phyloP scores from a whole-genome alignment of 768 basidiomycete genomes.

The Podaxis sp. region DNA sequence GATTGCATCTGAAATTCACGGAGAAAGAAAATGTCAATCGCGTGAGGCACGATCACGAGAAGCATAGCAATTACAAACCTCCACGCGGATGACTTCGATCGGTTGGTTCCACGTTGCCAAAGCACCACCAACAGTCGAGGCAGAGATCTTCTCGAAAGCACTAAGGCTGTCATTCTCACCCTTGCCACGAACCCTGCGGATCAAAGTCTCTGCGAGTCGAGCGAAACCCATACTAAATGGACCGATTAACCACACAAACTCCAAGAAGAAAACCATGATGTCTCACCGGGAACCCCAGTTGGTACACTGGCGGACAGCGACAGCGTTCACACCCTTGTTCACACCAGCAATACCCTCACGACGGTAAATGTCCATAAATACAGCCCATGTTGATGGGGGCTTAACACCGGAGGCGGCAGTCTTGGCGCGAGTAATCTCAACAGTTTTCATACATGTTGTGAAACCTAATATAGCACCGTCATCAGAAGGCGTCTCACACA shows the following conservation, averaged over 20 bases:
- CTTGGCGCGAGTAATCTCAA: slow-evolving; percentile 95
- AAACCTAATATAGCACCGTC: slow-evolving; percentile 58
- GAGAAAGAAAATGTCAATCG: slow-evolving; percentile 2
- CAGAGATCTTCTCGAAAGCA: slow-evolving; percentile 82
- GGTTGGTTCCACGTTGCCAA: slow-evolving; percentile 99
- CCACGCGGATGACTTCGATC: slow-evolving; percentile 95
- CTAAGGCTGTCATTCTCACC: slow-evolving; percentile 71
- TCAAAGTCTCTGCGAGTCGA: slow-evolving; percentile 80
- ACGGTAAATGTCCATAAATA: slow-evolving; percentile 93
- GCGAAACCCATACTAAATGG: slow-evolving; percentile 88
- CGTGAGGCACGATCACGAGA: not conserved
- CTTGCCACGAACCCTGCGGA: slow-evolving; percentile 79
- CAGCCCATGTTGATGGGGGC: slow-evolving; percentile 89
- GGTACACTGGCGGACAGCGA: slow-evolving; percentile 88
- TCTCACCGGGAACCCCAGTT: slow-evolving; percentile 90
- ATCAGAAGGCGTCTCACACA: not conserved
- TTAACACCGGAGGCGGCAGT: slow-evolving; percentile 81
- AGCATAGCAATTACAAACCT: slow-evolving; percentile 46
- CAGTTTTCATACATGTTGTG: slow-evolving; percentile 99
- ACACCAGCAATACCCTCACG: slow-evolving; percentile 93
- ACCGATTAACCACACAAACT: not conserved
- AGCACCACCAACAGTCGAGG: slow-evolving; percentile 90
- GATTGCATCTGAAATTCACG: slow-evolving; percentile 84
- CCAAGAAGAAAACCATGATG: not conserved
- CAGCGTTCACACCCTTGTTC: slow-evolving; percentile 98